Evolutionary conservation across 2,329 filamentous ascomycete genomes (phyloP), one percentile per base, ranked within the genome.

Genomic region (Apiospora arundinis): DNA sequence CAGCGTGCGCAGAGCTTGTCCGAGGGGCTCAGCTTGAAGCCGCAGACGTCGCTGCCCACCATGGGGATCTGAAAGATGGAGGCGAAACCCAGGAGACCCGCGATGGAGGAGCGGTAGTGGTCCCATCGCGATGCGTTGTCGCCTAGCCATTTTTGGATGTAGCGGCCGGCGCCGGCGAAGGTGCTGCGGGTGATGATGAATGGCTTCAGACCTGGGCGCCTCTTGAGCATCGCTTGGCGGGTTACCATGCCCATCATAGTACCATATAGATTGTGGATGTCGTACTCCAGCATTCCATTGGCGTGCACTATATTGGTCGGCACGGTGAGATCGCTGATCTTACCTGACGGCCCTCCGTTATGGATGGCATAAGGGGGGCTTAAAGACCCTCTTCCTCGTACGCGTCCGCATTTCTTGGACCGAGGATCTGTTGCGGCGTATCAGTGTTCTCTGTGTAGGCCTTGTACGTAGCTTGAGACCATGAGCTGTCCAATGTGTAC

Each of bases 231-330:
- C 1, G 93, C 90, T 18, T 86, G 80, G 68, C 89, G 87, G 0
- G 91, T 92, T 4, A 88, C 83, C 23, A 85, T 81, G 0, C 91
- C 92, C 92, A 95, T 95, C 90, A 93, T 91, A 8, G 89, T 88
- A 1, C 93, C 93, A 78, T 93, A 94, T 0, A 95, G 81, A 75
- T 95, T 95, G 80, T 95, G 93, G 0, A 90, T 92, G 75, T 95
- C 93, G 77, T 93, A 94, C 80, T 92, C 89, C 25, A 85, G 84
- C 49, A 91, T 82, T 0, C 92, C 92, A 71, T 92, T 91, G 49
- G 89, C 85, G 78, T 94, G 92, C 8, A 91, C 86, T 14, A 93
- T 82, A 77, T 93, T 88, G 0, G 92, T 92, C 7, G 74, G 89
- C 85, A 93, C 88, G 0, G 92, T 91, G 16, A 60, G 52, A 7